A percentile compares a stretch with the other conserved stretches of the same genome.
phyloP scores from a whole-genome alignment of 192 early-diverging fungal species.

The Chytriomyces sp. region DNA sequence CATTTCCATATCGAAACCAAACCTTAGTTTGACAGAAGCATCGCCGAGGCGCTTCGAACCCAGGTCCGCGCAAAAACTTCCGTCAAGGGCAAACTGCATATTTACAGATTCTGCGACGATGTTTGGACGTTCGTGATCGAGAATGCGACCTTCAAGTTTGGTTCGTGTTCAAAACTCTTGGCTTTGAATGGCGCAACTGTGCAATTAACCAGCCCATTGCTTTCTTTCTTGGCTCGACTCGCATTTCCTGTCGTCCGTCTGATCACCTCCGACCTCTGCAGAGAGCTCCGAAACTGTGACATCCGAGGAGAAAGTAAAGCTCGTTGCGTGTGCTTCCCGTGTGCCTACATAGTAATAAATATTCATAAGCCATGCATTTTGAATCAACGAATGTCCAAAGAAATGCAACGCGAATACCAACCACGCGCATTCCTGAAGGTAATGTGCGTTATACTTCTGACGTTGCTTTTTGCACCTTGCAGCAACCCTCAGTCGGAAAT shows the following conservation, averaged over 20 bases:
- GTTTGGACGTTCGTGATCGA: conserved; percentile 95
- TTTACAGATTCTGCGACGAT: conserved; percentile 95
- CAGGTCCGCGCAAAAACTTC: conserved; percentile 80
- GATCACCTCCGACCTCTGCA: not conserved
- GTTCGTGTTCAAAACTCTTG: not conserved
- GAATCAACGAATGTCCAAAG: too few species aligned
- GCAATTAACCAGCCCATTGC: too few species aligned
- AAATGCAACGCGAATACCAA: too few species aligned
- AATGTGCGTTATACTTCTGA: too few species aligned
- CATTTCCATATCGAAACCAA: not conserved
- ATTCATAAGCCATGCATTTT: too few species aligned
- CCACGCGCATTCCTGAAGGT: too few species aligned
- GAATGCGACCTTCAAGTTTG: conserved; percentile 85
- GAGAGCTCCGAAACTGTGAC: conserved; percentile 72
- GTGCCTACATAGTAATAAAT: too few species aligned
- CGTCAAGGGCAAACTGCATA: conserved; percentile 90
- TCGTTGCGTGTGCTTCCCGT: conserved; percentile 87
- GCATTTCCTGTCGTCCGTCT: not conserved
- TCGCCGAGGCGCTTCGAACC: conserved; percentile 83
- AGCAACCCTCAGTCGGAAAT: too few species aligned
- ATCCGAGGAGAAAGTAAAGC: conserved; percentile 86
- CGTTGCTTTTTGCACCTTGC: too few species aligned
- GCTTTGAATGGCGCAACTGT: too few species aligned
- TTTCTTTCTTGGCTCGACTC: not conserved
- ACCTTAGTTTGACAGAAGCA: conserved; percentile 79